Evolutionary conservation across 805 yeast species (phyloP).

Genomic region (Ogataea pilisensis): DNA sequence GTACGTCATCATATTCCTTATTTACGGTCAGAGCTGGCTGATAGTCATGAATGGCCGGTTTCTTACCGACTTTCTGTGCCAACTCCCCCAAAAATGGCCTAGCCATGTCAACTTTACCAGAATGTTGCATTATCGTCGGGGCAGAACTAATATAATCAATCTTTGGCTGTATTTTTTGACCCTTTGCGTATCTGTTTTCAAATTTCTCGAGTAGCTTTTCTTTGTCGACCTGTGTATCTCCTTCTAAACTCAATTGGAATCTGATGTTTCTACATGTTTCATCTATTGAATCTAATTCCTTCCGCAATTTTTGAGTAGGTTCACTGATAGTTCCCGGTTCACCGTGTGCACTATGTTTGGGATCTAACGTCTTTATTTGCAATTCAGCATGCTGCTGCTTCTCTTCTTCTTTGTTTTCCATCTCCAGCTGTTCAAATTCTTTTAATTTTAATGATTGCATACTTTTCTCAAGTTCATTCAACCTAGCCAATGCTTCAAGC

Average conservation of each 20-base stretch:
- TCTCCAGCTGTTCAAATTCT: conserved; percentile 13
- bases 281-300: conserved; percentile 24
- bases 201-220: conserved; percentile 22
- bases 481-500: conserved; percentile 63
- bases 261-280: conserved; percentile 24
- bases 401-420: background rate
- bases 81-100: conserved; percentile 49
- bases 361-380: conserved; percentile 27
- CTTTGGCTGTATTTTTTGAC: conserved; percentile 23
- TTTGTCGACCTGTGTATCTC: conserved; percentile 19
- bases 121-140: conserved; percentile 14
- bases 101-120: conserved; percentile 17
- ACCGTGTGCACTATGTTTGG: conserved; percentile 21
- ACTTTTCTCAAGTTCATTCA: conserved; percentile 58
- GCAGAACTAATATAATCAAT: conserved; percentile 20
- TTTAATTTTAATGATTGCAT: conserved; percentile 20
- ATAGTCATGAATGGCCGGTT: conserved; percentile 31
- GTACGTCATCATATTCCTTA: too few species aligned
- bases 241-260: conserved; percentile 23
- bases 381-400: background rate
- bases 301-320: conserved; percentile 17
- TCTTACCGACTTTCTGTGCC: conserved; percentile 43
- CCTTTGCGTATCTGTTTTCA: conserved; percentile 27
- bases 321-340: conserved; percentile 2
- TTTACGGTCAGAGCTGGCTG: too few species aligned